Evolutionary conservation across 2,329 filamentous ascomycete genomes (phyloP), one percentile per base, ranked within the genome.

Genomic region (Massarina eburnea): DNA sequence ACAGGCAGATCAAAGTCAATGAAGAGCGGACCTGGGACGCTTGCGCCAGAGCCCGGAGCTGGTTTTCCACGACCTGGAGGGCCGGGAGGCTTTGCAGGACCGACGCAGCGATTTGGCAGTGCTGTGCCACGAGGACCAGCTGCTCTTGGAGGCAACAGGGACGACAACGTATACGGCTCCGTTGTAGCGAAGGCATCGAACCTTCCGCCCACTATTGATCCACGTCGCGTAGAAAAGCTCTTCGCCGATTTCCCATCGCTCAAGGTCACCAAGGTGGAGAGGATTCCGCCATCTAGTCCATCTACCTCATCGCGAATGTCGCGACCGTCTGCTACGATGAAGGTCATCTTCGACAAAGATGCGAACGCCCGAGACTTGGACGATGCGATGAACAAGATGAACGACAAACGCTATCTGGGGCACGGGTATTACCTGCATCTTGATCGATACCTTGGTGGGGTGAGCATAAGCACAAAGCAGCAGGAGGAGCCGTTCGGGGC

Each of bases 21-120:
- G 55, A 66, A 64, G 54, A 65, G 60, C 46, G 64, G 64, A 8
- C 64, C 64, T 9, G 64, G 64, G 8, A 68, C 64, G 12, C 58
- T 68, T 34, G 57, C 61, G 8, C 18, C 41, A 2, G 43, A 45
- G n/a, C 30, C 33, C 18, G 36, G 27, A 8, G 27, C 27, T 12
- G 42, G 38, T 3, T 49, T 45, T 19, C 8, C 38, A 9, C 20
- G 39, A 41, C 26, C 51, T 8, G 59, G 60, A n/a, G 51, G 55
- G 17, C 60, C 56, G 2, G 44, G 46, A 24, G 49, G 50, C 18
- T 54, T 54, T 3, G 41, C 47, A 10, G 55, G 17, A 19, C 33
- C 17, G 10, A 4, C 19, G 12, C 10, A 19, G 14, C 20, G 54
- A 45, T 59, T 59, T 20, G 52, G 52, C n/a, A 50, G 44, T 6